Base-by-base conservation (phyloP, 352 stramenopile species). In the Globisporangium perplexum region DNA sequence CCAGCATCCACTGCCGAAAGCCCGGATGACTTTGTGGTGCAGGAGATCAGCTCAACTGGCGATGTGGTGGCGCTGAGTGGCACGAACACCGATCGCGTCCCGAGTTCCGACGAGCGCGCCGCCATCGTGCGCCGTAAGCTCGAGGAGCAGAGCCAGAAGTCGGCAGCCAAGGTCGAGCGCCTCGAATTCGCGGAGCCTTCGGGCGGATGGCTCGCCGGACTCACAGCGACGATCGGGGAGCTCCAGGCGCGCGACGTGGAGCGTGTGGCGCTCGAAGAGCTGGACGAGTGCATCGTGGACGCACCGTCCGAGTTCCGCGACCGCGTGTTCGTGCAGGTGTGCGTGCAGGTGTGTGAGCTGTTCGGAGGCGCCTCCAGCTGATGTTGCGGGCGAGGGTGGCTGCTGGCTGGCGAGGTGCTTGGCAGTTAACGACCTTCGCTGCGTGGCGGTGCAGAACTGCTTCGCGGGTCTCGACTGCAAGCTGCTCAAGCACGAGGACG, bases 381-480 rank as follows among this genome's bases (percentile, higher is more conserved):
- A n/a, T n/a, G n/a, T n/a, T n/a, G n/a, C n/a, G n/a, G n/a, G n/a
- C n/a, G n/a, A n/a, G 15, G 1, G 3, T 20, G 20, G 7, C 15
- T 15, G 8, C 26, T 2, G 10, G n/a, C 17, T 26, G 4, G 36
- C 15, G 18, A 45, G 8, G 38, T 20, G 7, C 38, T 18, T 33
- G 52, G 5, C 10, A 17, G 31, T 41, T 22, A 15, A 15, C 23
- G 24, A 35, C 12, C 10, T 28, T 24, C 14, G 7, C 24, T 50
- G 24, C 23, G 6, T 17, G 11, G 7, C 20, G 10, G 39, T 24
- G 23, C 11, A 90, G 77, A 72, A 78, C 44, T 88, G 66, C 48
- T 90, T 76, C 55, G 76, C 83, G 26, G 76, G 71, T 11, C 59
- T 93, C 2, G 76, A 93, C 46, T 90, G 77, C 59, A 76, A 72